A percentile compares a stretch with the other conserved stretches of the same genome.
phyloP scores from a whole-genome alignment of 805 yeast species.

The Teunomyces pallodes region DNA sequence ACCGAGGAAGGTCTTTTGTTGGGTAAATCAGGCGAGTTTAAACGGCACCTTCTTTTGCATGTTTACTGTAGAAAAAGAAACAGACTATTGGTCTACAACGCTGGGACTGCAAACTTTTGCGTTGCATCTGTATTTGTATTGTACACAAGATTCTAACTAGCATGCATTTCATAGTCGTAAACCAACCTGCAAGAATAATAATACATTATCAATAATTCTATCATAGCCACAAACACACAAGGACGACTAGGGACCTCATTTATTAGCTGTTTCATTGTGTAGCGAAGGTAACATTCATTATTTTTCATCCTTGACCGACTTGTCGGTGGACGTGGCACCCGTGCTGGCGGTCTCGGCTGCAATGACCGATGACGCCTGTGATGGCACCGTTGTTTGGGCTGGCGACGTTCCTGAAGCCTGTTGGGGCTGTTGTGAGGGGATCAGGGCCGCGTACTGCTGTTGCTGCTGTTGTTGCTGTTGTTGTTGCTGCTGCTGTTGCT shows the following conservation, averaged over 20 bases:
- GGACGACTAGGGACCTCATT: background rate
- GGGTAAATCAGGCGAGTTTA: background rate
- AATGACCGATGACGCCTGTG: background rate
- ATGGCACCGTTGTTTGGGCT: background rate
- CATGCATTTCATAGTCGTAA: background rate
- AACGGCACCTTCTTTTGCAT: background rate
- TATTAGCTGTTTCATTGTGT: background rate
- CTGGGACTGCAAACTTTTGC: background rate
- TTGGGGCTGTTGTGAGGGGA: background rate
- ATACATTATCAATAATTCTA: constrained; percentile 2
- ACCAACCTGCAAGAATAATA: constrained; percentile 1
- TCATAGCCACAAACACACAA: constrained; percentile 1
- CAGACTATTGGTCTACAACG: background rate
- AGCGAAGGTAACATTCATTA: background rate
- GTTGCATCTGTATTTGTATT: background rate
- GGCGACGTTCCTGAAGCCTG: background rate
- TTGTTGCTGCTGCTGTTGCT: background rate
- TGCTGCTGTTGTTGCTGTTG: constrained; percentile 2
- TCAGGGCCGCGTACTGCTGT: background rate
- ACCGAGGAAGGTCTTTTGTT: background rate
- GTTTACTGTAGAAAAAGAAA: background rate
- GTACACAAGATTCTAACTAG: background rate
- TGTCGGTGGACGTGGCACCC: constrained; percentile 1
- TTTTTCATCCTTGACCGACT: constrained; percentile 1
- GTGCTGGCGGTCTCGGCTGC: background rate